Evolutionary conservation across 306 rosid genomes (phyloP).

Genomic region (Potentilla sterilis): DNA sequence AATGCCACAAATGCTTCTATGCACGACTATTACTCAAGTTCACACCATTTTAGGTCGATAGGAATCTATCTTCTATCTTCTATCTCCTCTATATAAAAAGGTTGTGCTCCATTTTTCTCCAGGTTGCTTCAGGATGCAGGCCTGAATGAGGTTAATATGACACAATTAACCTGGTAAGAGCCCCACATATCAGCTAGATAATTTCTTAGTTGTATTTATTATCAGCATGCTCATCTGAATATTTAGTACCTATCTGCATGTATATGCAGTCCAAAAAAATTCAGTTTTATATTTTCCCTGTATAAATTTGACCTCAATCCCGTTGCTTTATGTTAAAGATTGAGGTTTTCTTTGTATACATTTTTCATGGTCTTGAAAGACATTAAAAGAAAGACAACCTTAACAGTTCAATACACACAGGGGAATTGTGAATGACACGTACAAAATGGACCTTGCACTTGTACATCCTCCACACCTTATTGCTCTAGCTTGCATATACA

Average conservation of each 20-base stretch:
- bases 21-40: background rate
- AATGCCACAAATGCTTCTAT: background rate
- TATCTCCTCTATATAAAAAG: background rate
- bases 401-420: conserved; percentile 35
- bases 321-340: background rate
- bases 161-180: conserved; percentile 79
- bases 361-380: background rate
- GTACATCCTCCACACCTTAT: conserved; percentile 93
- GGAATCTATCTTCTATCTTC: background rate
- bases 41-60: background rate
- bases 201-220: background rate
- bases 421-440: conserved; percentile 91
- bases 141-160: conserved; percentile 66
- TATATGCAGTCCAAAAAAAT: background rate
- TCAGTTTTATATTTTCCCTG: background rate
- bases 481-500: conserved; percentile 90
- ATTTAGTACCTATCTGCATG: background rate
- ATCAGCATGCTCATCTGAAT: background rate
- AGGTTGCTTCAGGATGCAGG: conserved; percentile 92
- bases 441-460: conserved; percentile 94
- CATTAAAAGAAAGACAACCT: conserved; percentile 12
- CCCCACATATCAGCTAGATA: conserved; percentile 5
- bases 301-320: background rate
- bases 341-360: background rate
- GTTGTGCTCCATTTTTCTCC: conserved; percentile 25